Percentiles rank a stretch among this genome's conserved stretches.
phyloP scores from a whole-genome alignment of 495 filamentous ascomycete species.

The Halenospora varia region DNA sequence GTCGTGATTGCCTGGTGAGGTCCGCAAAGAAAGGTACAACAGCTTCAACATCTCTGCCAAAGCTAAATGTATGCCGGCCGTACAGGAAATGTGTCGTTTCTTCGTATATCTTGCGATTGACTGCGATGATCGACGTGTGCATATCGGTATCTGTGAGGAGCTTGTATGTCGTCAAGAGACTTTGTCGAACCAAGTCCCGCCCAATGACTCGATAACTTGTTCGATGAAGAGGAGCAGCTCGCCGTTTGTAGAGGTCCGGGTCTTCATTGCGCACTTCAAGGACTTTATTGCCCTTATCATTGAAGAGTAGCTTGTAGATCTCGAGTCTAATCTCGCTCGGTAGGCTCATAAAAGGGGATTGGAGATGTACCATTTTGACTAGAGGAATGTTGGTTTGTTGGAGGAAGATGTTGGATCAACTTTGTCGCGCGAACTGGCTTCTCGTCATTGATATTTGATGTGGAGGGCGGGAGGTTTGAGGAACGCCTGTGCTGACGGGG shows the following conservation, averaged over 20 bases:
- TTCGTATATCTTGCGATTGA: slow-evolving; percentile 40
- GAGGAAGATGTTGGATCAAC: neutral
- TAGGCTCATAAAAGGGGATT: slow-evolving; percentile 29
- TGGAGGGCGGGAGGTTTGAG: neutral
- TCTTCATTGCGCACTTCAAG: slow-evolving; percentile 20
- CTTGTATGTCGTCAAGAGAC: slow-evolving; percentile 42
- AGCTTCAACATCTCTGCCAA: slow-evolving; percentile 48
- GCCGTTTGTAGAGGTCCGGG: slow-evolving; percentile 9
- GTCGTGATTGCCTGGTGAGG: slow-evolving; percentile 38
- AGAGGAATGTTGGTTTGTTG: neutral
- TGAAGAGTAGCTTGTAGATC: slow-evolving; percentile 47
- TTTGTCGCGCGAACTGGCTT: neutral
- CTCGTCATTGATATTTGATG: neutral
- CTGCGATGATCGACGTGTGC: slow-evolving; percentile 40
- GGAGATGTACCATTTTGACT: neutral
- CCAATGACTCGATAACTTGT: slow-evolving; percentile 31
- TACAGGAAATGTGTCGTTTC: slow-evolving; percentile 49
- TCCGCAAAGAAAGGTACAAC: slow-evolving; percentile 52
- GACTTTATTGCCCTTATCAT: slow-evolving; percentile 18
- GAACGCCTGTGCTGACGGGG: too few species aligned
- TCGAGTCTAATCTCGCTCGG: slow-evolving; percentile 53
- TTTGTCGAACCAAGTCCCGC: slow-evolving; percentile 27
- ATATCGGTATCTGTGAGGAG: slow-evolving; percentile 33
- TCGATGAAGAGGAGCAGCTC: slow-evolving; percentile 14
- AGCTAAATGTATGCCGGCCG: slow-evolving; percentile 44